phyloP scores from a whole-genome alignment of 1,139 yeast genomes.

The Arxiozyma slooffiae region DNA sequence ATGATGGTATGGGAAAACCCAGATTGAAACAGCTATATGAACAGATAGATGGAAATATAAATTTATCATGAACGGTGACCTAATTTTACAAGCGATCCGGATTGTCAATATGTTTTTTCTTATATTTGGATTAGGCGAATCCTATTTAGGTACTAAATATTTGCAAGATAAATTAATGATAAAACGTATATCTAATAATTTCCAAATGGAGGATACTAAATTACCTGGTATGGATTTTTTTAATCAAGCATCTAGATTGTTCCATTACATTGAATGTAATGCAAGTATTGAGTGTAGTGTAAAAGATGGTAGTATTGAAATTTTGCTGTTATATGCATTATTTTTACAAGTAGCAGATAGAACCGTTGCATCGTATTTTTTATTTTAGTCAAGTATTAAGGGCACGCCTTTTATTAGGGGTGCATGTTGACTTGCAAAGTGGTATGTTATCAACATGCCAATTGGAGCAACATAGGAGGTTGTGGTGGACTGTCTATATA shows the following conservation, averaged over 20 bases:
- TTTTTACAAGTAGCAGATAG: slow-evolving; percentile 80
- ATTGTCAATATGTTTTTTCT: slow-evolving; percentile 65
- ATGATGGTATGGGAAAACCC: slow-evolving; percentile 65
- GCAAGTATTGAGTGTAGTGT: slow-evolving; percentile 73
- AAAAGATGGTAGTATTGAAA: slow-evolving; percentile 77
- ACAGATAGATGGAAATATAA: not conserved
- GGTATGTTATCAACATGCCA: slow-evolving; percentile 54
- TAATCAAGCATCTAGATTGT: slow-evolving; percentile 64
- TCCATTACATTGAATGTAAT: slow-evolving; percentile 65
- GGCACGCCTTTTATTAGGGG: slow-evolving; percentile 63
- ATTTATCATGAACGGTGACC: slow-evolving; percentile 32
- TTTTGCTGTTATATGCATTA: slow-evolving; percentile 64
- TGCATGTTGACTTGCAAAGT: slow-evolving; percentile 76
- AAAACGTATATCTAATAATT: not conserved
- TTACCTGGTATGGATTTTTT: slow-evolving; percentile 72
- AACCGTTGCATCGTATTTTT: slow-evolving; percentile 70
- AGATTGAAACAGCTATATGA: slow-evolving; percentile 51
- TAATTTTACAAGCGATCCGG: slow-evolving; percentile 68
- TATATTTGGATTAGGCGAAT: slow-evolving; percentile 76
- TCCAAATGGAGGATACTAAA: slow-evolving; percentile 29
- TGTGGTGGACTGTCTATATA: slow-evolving; percentile 92
- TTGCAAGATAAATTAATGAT: slow-evolving; percentile 33
- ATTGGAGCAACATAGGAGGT: slow-evolving; percentile 67
- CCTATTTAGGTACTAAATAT: slow-evolving; percentile 67
- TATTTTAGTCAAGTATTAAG: slow-evolving; percentile 72